Base-by-base conservation (phyloP, 2,329 filamentous ascomycete genomes). In the Thelonectria rubi region DNA sequence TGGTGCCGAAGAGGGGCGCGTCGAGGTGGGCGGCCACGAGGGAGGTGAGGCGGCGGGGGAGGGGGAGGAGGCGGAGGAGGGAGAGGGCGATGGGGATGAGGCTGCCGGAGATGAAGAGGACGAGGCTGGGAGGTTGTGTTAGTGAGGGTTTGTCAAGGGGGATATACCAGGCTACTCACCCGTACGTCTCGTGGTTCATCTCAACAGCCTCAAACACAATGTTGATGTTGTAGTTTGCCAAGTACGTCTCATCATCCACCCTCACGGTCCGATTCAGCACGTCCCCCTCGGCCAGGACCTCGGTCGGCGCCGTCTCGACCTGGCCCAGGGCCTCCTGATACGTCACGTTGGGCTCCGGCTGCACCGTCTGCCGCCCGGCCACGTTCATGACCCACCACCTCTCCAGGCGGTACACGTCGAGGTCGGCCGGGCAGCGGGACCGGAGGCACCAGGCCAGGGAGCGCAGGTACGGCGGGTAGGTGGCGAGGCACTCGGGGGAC, bases 21-120 rank as follows among this genome's bases (percentile, higher is more conserved):
- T 68, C 64, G 42, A 73, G 7, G 54, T 47, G 63, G 15, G 66
- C 57, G 53, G 68, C 45, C 52, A 69, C 60, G 10, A 30, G 56
- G 52, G 51, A 55, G n/a, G 60, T 21, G 9, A 62, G 26, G 6
- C 46, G 9, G 3, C 58, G 18, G 2, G 65, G 61, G 17, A 60
- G 20, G 12, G 61, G 52, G 15, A 63, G 30, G 30, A 63, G 43
- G 3, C 63, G 57, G 10, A 61, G 34, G 10, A 55, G 40, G 51
- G 51, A 60, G 18, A 60, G 58, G 18, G 46, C 26, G 21, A 69
- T 55, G 7, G 66, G 60, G 17, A 43, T 32, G 17, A 45, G 18
- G 18, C 49, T 21, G 4, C 49, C 49, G 12, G 49, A 42, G 10
- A 51, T 42, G 34, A 51, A 51, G 7, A 51, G 49, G 12, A 51